Evolutionary conservation across 768 basidiomycete genomes (phyloP).

Genomic region (Hygrophoropsis aurantiaca): DNA sequence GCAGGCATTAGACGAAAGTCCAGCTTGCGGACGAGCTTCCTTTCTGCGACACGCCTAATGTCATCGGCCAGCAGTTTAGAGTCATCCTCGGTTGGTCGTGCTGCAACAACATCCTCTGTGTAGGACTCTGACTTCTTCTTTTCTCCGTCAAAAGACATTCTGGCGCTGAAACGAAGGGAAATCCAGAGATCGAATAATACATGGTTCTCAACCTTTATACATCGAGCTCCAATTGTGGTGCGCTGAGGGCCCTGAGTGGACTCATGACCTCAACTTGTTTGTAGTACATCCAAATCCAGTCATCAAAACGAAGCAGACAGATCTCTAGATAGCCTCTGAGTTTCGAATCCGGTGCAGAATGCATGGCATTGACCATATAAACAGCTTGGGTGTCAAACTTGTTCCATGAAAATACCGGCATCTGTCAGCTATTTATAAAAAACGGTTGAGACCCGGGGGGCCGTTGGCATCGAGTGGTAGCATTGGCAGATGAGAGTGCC

Average conservation of each 20-base stretch:
- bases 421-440: not conserved
- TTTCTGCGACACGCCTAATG: constrained; percentile 6
- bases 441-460: too few relatives aligned
- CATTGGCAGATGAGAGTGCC: too few relatives aligned
- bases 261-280: constrained; percentile 1
- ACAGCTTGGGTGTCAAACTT: too few relatives aligned
- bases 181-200: not conserved
- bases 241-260: not conserved
- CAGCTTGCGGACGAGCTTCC: constrained; percentile 22
- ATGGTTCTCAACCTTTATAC: too few relatives aligned
- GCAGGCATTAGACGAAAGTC: constrained; percentile 28
- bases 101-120: constrained; percentile 3
- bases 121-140: constrained; percentile 14
- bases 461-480: too few relatives aligned
- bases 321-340: too few relatives aligned
- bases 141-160: constrained; percentile 7
- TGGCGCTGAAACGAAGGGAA: not conserved
- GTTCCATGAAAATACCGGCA: not conserved
- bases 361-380: too few relatives aligned
- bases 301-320: too few relatives aligned
- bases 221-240: not conserved
- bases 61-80: too few relatives aligned
- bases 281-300: too few relatives aligned
- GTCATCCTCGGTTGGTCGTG: not conserved
- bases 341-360: too few relatives aligned